These are phyloP conservation scores for Crithidia bombi DNA, from an alignment of 208 protist genomes.

Conservation along the genomic window DNA sequence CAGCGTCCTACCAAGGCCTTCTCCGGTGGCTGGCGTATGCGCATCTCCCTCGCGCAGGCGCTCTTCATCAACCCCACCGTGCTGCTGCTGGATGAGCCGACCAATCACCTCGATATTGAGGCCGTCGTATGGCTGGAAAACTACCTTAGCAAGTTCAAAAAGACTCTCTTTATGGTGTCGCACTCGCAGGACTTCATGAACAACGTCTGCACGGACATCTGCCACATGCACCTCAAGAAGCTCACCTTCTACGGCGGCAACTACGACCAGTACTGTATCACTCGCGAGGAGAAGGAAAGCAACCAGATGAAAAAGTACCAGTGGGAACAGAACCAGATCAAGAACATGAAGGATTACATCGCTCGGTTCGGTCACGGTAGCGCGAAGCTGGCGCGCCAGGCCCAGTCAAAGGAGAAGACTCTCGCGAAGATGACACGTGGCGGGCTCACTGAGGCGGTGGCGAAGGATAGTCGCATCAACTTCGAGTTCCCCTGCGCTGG, in stretches of 20 bases:
- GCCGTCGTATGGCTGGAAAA: slow-evolving; percentile 97
- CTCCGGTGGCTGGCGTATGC: slow-evolving; percentile 98
- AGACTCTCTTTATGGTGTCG: slow-evolving; percentile 95
- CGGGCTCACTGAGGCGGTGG: slow-evolving; percentile 94
- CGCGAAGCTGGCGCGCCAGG: slow-evolving; percentile 95
- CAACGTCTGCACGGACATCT: slow-evolving; percentile 97
- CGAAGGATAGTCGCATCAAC: slow-evolving; percentile 78
- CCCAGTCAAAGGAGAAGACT: slow-evolving; percentile 95
- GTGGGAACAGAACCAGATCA: slow-evolving; percentile 97
- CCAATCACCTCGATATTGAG: slow-evolving; percentile 97
- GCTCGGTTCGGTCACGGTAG: slow-evolving; percentile 95
- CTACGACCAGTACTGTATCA: slow-evolving; percentile 96
- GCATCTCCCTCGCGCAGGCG: slow-evolving; percentile 95
- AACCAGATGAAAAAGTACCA: slow-evolving; percentile 97
- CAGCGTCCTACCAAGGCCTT: slow-evolving; percentile 75
- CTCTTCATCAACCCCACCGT: slow-evolving; percentile 95
- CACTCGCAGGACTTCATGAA: slow-evolving; percentile 98
- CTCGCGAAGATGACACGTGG: slow-evolving; percentile 94
- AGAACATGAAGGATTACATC: slow-evolving; percentile 97
- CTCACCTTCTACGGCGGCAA: slow-evolving; percentile 95
- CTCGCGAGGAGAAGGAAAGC: slow-evolving; percentile 91
- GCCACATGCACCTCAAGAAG: slow-evolving; percentile 89
- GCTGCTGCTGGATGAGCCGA: slow-evolving; percentile 98
- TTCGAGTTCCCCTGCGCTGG: slow-evolving; percentile 89
- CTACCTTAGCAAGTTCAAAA: slow-evolving; percentile 94